Evolutionary conservation across 108 stramenopile species (phyloP), one percentile per base, ranked within the genome.

Genomic region (Nitzschia sp.): DNA sequence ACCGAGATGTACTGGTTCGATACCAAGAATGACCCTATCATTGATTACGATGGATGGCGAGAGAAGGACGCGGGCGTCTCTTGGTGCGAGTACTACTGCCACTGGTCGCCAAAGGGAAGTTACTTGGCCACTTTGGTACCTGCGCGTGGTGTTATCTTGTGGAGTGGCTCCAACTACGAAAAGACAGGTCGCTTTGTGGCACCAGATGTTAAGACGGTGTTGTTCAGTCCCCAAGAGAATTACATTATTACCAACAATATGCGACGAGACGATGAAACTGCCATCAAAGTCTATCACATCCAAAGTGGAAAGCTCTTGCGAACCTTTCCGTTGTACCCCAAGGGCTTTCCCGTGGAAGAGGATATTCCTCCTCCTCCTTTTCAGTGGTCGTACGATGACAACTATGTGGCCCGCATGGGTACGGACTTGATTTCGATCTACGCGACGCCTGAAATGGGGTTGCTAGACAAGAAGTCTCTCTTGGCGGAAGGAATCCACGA

Each of bases 71-170:
- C 92, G 3, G 96, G 95, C 17, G 85, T 92, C 29, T 54, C 79
- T n/a, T 96, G 95, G 95, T 98, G 97, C 73, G 93, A 97, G 60
- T 90, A 86, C 50, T 96, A 97, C 64, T 85, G 92, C 38, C 85
- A 93, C 69, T 98, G 98, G 98, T 84, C 81, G 53, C 97, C 97
- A 31, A 84, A 94, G 60, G 98, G 98, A 35, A 83, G 80, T 34
- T 97, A 97, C 71, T 77, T 98, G 19, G 96, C 94, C 29, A 97
- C 98, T 1, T 59, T 95, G 48, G 93, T 97, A 13, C 97, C 97
- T 41, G 63, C 66, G 33, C 89, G 88, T 35, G 98, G 98, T 53
- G 94, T 97, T 44, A 96, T 96, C 22, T 76, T 98, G 50, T 98
- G 98, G 98, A 93, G 96, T 41, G 96, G 96, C 26, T 59, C 74